A percentile compares a stretch with the other conserved stretches of the same genome.
phyloP scores from a whole-genome alignment of 352 stramenopile genomes.

The Phytophthora quininea region DNA sequence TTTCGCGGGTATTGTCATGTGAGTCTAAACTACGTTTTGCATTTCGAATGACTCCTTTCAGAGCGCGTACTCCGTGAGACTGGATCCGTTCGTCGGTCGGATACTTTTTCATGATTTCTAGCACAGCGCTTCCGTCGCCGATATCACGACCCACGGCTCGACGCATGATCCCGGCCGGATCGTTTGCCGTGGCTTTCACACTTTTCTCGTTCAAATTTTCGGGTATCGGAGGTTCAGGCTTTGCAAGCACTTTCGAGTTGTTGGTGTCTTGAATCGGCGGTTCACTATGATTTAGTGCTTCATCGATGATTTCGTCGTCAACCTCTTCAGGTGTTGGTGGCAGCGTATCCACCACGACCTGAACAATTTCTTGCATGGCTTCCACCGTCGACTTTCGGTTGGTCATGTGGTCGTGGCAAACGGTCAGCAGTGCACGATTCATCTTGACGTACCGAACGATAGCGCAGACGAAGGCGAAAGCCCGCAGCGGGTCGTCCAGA shows the following conservation, averaged over 20 bases:
- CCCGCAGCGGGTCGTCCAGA: conserved; percentile 30
- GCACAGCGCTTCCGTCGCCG: conserved; percentile 45
- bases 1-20: background rate
- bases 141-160: conserved; percentile 53
- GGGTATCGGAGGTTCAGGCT: background rate
- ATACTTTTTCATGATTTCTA: conserved; percentile 59
- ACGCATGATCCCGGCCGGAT: conserved; percentile 55
- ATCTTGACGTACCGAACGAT: conserved; percentile 51
- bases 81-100: conserved; percentile 49
- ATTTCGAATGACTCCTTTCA: conserved; percentile 49
- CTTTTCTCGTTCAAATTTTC: background rate
- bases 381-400: conserved; percentile 34
- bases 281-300: background rate
- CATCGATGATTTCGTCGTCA: conserved; percentile 1
- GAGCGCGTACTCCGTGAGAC: conserved; percentile 49
- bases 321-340: conserved; percentile 13
- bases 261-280: background rate
- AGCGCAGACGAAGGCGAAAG: conserved; percentile 41
- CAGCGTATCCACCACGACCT: conserved; percentile 30
- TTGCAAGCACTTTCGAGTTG: background rate
- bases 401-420: conserved; percentile 53
- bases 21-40: background rate
- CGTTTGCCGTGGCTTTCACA: conserved; percentile 13
- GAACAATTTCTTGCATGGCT: conserved; percentile 39
- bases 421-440: conserved; percentile 38